Evolutionary conservation across 2,329 filamentous ascomycete species (phyloP).

Genomic region (Cladosporium velox): DNA sequence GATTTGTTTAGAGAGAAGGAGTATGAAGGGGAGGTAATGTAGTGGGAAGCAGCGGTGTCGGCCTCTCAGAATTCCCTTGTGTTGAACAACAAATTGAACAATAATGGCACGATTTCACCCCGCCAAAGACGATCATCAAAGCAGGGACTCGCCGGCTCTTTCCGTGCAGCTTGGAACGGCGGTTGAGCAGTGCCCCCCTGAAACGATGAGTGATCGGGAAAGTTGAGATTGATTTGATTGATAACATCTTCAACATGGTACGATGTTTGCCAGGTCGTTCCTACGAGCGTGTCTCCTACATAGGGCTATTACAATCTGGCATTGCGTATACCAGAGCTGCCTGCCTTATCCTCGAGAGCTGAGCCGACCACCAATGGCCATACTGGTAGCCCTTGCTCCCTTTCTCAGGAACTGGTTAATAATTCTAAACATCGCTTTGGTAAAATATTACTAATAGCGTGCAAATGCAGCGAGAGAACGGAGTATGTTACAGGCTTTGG

Average conservation of each 20-base stretch:
- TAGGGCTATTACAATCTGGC: background rate
- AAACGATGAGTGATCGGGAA: constrained; percentile 2
- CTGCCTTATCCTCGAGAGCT: background rate
- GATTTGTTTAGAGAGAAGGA: background rate
- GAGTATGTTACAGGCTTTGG: too few relatives aligned
- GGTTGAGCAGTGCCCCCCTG: background rate
- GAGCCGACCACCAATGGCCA: background rate
- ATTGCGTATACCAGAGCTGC: background rate
- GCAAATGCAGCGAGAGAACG: too few relatives aligned
- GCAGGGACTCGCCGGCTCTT: constrained; percentile 3
- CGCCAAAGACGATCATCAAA: constrained; percentile 2
- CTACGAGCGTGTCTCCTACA: background rate
- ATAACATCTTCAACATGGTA: background rate
- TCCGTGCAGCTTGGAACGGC: background rate
- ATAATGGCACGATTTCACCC: constrained; percentile 1
- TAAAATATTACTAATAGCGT: too few relatives aligned
- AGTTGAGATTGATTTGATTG: background rate
- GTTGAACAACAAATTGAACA: constrained; percentile 10
- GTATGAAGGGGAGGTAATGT: background rate
- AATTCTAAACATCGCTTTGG: too few relatives aligned
- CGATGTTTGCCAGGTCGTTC: background rate
- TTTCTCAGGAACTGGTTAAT: too few relatives aligned
- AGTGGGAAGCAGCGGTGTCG: constrained; percentile 8
- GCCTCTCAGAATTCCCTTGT: background rate
- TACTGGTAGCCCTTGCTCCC: background rate